Evolutionary conservation across 2,329 filamentous ascomycete genomes (phyloP).

Genomic region (Botrytis fabae): DNA sequence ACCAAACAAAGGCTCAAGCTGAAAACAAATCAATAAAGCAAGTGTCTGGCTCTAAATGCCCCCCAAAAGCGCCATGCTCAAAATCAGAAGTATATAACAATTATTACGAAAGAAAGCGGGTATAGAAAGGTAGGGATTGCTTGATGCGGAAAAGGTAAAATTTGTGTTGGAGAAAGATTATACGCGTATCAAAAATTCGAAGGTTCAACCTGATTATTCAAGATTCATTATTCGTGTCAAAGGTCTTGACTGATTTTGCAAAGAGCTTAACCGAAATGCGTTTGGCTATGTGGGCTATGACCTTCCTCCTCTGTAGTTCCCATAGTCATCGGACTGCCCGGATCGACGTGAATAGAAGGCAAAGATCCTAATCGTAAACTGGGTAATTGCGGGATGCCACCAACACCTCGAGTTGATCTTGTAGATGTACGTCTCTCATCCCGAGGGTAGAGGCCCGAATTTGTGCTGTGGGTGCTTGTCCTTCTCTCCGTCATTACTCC

Average conservation of each 20-base stretch:
- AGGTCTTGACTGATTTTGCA: not conserved
- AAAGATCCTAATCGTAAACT: conserved; percentile 52
- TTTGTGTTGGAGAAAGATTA: not conserved
- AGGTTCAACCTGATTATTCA: conserved; percentile 14
- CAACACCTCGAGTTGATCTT: conserved; percentile 41
- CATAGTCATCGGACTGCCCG: conserved; percentile 31
- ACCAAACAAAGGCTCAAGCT: conserved; percentile 6
- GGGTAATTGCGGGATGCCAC: conserved; percentile 51
- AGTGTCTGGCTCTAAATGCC: not conserved
- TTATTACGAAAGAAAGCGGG: conserved; percentile 6
- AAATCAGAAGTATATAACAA: not conserved
- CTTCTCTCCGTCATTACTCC: conserved; percentile 27
- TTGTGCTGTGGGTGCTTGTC: conserved; percentile 24
- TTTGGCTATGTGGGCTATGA: not conserved
- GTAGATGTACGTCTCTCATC: conserved; percentile 19
- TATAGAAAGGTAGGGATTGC: conserved; percentile 11
- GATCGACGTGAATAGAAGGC: conserved; percentile 59
- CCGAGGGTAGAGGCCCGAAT: not conserved
- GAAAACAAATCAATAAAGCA: not conserved
- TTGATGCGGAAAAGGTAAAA: not conserved
- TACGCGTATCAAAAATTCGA: not conserved
- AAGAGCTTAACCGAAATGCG: not conserved
- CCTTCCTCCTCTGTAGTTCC: conserved; percentile 16
- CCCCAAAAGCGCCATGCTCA: conserved; percentile 8
- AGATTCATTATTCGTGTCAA: conserved; percentile 21